These are phyloP conservation scores for Ciborinia camelliae DNA, from an alignment of 2,329 filamentous ascomycete species.

Conservation along the genomic window DNA sequence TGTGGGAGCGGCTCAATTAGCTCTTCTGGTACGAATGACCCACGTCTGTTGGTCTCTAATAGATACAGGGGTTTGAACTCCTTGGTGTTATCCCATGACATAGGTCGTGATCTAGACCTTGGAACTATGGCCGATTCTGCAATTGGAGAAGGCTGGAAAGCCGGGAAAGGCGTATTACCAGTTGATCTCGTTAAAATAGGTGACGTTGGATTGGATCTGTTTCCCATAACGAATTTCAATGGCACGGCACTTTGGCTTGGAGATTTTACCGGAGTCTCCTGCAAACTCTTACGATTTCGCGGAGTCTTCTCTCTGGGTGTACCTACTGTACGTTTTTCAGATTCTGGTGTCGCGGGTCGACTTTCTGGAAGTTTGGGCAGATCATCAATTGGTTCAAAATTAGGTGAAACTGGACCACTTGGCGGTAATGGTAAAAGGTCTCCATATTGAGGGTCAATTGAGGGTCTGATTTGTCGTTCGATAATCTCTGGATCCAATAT, in stretches of 20 bases:
- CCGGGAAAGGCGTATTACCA: slow-evolving; percentile 40
- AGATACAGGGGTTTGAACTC: slow-evolving; percentile 82
- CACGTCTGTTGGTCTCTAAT: slow-evolving; percentile 53
- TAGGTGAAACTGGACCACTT: slow-evolving; percentile 53
- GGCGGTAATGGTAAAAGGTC: slow-evolving; percentile 63
- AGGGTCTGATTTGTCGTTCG: slow-evolving; percentile 57
- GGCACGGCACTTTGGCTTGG: slow-evolving; percentile 54
- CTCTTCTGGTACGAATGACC: slow-evolving; percentile 30
- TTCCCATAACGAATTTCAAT: slow-evolving; percentile 50
- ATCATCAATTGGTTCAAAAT: slow-evolving; percentile 37
- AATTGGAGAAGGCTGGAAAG: slow-evolving; percentile 33
- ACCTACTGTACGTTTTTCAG: slow-evolving; percentile 26
- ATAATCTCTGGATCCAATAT: slow-evolving; percentile 56
- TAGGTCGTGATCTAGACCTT: slow-evolving; percentile 49
- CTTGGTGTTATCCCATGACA: slow-evolving; percentile 58
- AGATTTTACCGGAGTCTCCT: slow-evolving; percentile 35
- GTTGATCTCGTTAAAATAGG: slow-evolving; percentile 43
- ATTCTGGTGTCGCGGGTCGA: slow-evolving; percentile 46
- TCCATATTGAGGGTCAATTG: slow-evolving; percentile 64
- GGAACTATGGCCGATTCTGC: slow-evolving; percentile 35
- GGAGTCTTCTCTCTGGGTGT: slow-evolving; percentile 27
- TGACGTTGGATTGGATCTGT: slow-evolving; percentile 42
- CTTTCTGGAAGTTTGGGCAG: slow-evolving; percentile 55
- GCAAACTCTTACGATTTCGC: slow-evolving; percentile 28
- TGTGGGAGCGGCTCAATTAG: slow-evolving; percentile 43